Evolutionary conservation across 768 basidiomycete genomes (phyloP), one percentile per base, ranked within the genome.

Genomic region (Boletus subparvulus): DNA sequence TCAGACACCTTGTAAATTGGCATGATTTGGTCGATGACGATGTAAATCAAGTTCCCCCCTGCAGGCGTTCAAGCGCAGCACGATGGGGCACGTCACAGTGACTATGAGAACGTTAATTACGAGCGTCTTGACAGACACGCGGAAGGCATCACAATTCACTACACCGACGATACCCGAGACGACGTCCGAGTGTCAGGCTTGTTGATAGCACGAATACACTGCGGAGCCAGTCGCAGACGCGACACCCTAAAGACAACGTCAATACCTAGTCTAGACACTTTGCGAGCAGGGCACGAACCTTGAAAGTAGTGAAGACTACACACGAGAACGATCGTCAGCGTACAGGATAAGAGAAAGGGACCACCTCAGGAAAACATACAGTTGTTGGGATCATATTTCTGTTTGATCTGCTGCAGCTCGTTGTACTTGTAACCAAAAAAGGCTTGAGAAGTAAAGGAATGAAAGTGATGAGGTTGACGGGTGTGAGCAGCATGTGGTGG

Each of bases 361-460:
- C 3, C 3, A 52, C 14, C 45, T 28, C 37, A 28, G 45, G 14
- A 24, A 21, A 14, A 60, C 59, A 36, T 24, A 60, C 59, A 65
- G 21, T 60, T 58, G 6, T 14, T 13, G 4, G 58, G 53, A 26
- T 65, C 64, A 12, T 62, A 65, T 16, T 41, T 54, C 24, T 53
- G 55, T 30, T 59, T 62, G 7, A 65, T 65, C 17, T 45, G 32
- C 7, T 54, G 55, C 10, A 65, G 8, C 0, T 10, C n/a, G 13
- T 32, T 7, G 45, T 65, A 65, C 41, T 65, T 65, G 55, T 60
- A 62, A 6, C 61, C 58, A 37, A 65, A 61, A 42, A 64, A 64
- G 11, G 59, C 59, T 63, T 14, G 14, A 24, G 26, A 43, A 11
- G 26, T 36, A n/a, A 43, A 2, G 2, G 4, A 28, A 11, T 13